phyloP scores from a whole-genome alignment of 1,284 basidiomycete genomes.

The Pseudozyma sp. region DNA sequence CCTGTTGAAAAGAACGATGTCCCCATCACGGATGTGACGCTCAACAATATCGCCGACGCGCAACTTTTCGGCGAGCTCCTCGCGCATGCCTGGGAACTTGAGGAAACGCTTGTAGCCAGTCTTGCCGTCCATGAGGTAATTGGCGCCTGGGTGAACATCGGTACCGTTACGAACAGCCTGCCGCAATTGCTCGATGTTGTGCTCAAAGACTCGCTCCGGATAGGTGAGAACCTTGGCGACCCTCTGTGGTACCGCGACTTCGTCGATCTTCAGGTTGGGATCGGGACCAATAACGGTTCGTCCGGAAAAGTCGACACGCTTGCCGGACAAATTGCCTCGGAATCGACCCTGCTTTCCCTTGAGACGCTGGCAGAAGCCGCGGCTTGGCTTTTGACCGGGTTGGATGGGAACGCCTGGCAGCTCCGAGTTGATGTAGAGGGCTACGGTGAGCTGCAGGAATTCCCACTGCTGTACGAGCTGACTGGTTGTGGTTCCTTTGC shows the following conservation, averaged over 20 bases:
- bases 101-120: constrained; percentile 78
- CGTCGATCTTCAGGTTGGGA: constrained; percentile 94
- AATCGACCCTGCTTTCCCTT: constrained; percentile 99
- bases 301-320: constrained; percentile 98
- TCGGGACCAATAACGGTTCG: constrained; percentile 99
- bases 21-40: constrained; percentile 93
- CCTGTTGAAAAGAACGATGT: constrained; percentile 97
- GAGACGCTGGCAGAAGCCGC: constrained; percentile 93
- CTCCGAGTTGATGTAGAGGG: constrained; percentile 99
- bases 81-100: constrained; percentile 64
- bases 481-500: constrained; percentile 65
- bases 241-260: constrained; percentile 87
- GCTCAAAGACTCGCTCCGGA: constrained; percentile 91
- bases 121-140: constrained; percentile 80
- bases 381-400: constrained; percentile 65
- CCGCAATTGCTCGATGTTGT: constrained; percentile 86
- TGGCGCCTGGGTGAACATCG: constrained; percentile 94
- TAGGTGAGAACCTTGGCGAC: constrained; percentile 96
- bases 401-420: constrained; percentile 77
- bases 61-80: constrained; percentile 76
- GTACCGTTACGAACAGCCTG: constrained; percentile 88
- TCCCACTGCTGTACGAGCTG: constrained; percentile 88
- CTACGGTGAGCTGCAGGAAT: constrained; percentile 91
- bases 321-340: constrained; percentile 96
- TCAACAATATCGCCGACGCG: constrained; percentile 90